Percentiles rank a stretch among this genome's conserved stretches.
Evolutionary conservation across 768 basidiomycete species (phyloP).

Genomic region (Exidia glandulosa): DNA sequence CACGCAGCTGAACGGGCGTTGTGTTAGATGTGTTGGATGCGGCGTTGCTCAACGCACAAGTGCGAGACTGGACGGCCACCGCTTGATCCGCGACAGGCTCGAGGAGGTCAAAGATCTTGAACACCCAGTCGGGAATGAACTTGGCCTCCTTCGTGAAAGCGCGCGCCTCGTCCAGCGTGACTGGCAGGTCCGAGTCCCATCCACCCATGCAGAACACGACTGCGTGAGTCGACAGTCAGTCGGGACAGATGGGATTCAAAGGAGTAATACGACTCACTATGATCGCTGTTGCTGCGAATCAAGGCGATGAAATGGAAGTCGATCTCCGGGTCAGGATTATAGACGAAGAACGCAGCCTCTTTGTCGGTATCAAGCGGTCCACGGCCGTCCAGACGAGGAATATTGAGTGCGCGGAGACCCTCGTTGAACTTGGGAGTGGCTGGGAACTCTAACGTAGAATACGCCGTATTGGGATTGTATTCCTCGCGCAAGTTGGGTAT

Average conservation of each 20-base stretch:
- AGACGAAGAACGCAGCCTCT: constrained; percentile 6
- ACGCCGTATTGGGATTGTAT: constrained; percentile 17
- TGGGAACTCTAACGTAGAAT: constrained; percentile 11
- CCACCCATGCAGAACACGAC: constrained; percentile 13
- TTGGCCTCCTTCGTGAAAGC: constrained; percentile 1
- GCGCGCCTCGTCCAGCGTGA: constrained; percentile 17
- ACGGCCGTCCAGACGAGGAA: constrained; percentile 6
- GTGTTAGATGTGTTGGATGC: constrained; percentile 4
- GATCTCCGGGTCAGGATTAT: constrained; percentile 5
- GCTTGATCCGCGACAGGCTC: constrained; percentile 7
- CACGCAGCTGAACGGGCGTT: constrained; percentile 10
- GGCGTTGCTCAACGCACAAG: constrained; percentile 10
- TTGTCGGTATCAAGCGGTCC: constrained; percentile 11
- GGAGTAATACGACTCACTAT: constrained; percentile 7
- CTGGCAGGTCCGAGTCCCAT: constrained; percentile 17
- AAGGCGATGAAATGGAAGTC: constrained; percentile 8
- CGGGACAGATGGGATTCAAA: neutral
- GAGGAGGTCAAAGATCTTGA: neutral
- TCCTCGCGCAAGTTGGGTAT: constrained; percentile 9
- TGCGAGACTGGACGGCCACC: neutral
- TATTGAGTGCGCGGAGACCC: constrained; percentile 1
- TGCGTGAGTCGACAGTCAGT: neutral
- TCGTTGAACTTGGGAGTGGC: constrained; percentile 9
- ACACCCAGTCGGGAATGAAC: constrained; percentile 8
- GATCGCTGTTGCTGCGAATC: constrained; percentile 7